Conservation (phyloP, 2,329 filamentous ascomycete genomes). For the Talaromyces pinophilus region DNA sequence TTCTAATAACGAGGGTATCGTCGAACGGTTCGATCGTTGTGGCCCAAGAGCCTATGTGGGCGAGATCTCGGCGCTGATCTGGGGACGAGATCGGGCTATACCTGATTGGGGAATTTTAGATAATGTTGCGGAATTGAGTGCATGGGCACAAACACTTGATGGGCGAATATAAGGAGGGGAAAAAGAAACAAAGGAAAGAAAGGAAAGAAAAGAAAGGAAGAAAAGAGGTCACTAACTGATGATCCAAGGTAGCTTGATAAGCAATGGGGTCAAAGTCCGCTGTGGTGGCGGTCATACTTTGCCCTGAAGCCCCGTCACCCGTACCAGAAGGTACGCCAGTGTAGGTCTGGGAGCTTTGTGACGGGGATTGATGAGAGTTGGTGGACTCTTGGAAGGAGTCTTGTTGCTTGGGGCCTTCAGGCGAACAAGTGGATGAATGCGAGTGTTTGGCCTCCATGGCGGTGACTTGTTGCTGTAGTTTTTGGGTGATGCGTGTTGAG, state of each 20-base stretch:
- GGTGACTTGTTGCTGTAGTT: neutral
- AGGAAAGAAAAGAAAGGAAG: neutral
- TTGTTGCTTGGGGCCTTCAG: neutral
- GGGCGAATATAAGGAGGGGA: neutral
- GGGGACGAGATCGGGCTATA: neutral
- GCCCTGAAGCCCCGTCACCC: neutral
- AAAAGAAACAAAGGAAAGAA: neutral
- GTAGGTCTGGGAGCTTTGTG: slow-evolving; percentile 1
- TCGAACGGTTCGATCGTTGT: neutral
- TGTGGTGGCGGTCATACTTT: neutral
- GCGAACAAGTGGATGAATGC: neutral
- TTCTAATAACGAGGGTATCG: neutral
- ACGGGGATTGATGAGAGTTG: neutral
- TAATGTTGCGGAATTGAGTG: neutral
- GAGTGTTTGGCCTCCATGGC: neutral
- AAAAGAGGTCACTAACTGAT: neutral
- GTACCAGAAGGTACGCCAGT: neutral
- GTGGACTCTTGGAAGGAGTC: neutral
- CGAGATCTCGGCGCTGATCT: neutral
- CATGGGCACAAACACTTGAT: neutral
- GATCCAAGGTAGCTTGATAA: neutral
- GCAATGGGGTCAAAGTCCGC: neutral
- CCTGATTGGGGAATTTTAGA: neutral
- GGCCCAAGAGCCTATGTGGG: neutral
- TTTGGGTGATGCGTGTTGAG: neutral